These are phyloP conservation scores for Leccinellum albellum DNA, from an alignment of 768 basidiomycete species.

Conservation along the genomic window DNA sequence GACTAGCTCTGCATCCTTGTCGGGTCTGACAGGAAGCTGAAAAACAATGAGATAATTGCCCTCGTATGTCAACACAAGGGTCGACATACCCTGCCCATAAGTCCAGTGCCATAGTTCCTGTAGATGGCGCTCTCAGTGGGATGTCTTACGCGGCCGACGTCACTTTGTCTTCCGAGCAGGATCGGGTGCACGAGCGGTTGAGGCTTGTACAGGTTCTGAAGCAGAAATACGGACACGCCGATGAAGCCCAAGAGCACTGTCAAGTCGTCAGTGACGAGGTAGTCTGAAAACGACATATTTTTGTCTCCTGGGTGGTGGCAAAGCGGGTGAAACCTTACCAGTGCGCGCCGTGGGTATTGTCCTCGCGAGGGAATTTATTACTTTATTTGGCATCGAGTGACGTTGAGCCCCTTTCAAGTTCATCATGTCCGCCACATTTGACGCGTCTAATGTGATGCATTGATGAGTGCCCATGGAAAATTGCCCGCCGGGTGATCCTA, in stretches of 20 bases:
- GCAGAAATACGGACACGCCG: constrained; percentile 69
- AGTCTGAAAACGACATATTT: constrained; percentile 48
- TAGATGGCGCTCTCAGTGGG: constrained; percentile 83
- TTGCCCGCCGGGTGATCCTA: too few species aligned
- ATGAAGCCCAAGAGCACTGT: constrained; percentile 75
- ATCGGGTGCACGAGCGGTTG: constrained; percentile 92
- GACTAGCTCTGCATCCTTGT: constrained; percentile 66
- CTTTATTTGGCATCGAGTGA: too few species aligned
- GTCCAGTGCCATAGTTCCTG: constrained; percentile 84
- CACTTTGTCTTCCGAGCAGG: constrained; percentile 87
- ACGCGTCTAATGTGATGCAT: too few species aligned
- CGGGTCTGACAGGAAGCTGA: constrained; percentile 71
- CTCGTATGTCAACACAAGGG: constrained; percentile 5
- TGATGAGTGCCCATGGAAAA: too few species aligned
- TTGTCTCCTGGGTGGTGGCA: neutral
- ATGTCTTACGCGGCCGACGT: constrained; percentile 78
- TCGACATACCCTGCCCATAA: constrained; percentile 71
- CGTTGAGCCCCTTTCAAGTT: too few species aligned
- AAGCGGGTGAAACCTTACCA: constrained; percentile 1
- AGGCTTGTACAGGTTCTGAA: constrained; percentile 75
- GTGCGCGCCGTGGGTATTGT: constrained; percentile 3
- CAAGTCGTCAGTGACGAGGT: constrained; percentile 72
- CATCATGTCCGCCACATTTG: too few species aligned
- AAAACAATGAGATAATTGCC: constrained; percentile 1
- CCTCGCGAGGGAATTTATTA: too few species aligned